A percentile compares a stretch with the other conserved stretches of the same genome.
These are phyloP conservation scores for Trapa bicornis DNA, from an alignment of 345 rosid genomes.

Conservation along the genomic window DNA sequence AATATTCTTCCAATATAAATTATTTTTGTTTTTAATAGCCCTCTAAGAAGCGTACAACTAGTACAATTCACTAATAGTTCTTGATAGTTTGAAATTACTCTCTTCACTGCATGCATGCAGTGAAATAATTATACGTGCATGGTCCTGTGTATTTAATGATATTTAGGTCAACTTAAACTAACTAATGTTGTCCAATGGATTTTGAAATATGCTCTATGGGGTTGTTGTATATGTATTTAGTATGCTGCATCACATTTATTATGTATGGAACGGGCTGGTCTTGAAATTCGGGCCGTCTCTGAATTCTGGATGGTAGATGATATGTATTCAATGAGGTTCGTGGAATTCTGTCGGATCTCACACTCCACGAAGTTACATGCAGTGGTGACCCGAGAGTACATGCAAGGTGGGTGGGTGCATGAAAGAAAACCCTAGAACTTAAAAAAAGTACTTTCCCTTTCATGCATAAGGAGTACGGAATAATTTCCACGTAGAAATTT, in stretches of 20 bases:
- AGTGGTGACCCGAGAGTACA: not conserved
- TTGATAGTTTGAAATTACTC: too few species aligned
- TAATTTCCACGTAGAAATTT: too few species aligned
- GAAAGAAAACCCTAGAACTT: not conserved
- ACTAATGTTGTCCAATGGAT: not conserved
- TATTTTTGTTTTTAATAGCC: too few species aligned
- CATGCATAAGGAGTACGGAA: not conserved
- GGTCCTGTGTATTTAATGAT: too few species aligned
- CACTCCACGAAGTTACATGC: not conserved
- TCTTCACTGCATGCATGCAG: too few species aligned
- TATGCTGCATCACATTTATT: not conserved
- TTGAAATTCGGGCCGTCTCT: not conserved
- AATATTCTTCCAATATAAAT: too few species aligned
- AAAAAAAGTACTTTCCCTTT: not conserved
- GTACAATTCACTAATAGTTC: too few species aligned
- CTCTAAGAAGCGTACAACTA: too few species aligned
- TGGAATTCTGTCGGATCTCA: not conserved
- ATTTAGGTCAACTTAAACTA: not conserved
- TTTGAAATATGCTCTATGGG: too few species aligned
- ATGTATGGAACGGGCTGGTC: not conserved
- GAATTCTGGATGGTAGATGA: not conserved
- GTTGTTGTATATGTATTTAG: too few species aligned
- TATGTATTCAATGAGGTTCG: not conserved
- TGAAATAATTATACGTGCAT: too few species aligned
- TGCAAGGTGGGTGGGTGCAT: not conserved